Conservation (phyloP, 192 early-diverging fungal species). For the Irineochytrium annulatum region DNA sequence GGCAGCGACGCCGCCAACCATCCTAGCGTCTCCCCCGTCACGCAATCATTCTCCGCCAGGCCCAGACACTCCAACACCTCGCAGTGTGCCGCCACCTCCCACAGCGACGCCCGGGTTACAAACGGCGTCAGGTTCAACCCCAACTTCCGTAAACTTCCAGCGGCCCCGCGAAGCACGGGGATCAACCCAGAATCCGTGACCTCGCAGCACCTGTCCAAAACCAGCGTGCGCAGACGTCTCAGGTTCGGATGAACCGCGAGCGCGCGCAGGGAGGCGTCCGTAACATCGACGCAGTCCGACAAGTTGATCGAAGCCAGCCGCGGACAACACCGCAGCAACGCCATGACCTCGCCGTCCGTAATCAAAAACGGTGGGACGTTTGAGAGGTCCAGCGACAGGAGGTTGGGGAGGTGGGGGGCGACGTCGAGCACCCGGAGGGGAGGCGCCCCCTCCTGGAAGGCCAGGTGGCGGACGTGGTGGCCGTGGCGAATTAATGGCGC, state of each 20-base stretch:
- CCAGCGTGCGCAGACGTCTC: not conserved
- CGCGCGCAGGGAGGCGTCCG: not conserved
- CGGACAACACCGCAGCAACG: not conserved
- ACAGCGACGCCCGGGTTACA: not conserved
- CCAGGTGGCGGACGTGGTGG: not conserved
- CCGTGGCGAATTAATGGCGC: not conserved
- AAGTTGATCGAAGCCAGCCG: not conserved
- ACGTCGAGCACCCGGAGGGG: too few species aligned
- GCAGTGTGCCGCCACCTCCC: slow-evolving; percentile 4
- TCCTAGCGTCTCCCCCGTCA: not conserved
- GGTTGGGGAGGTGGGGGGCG: not conserved
- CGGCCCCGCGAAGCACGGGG: slow-evolving; percentile 3
- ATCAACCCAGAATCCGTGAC: slow-evolving; percentile 11
- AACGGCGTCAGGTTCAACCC: slow-evolving; percentile 9
- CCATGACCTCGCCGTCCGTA: not conserved
- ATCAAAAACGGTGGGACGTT: slow-evolving; percentile 9
- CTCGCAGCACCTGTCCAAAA: slow-evolving; percentile 19
- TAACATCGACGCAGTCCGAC: slow-evolving; percentile 13
- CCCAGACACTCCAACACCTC: slow-evolving; percentile 5
- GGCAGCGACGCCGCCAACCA: slow-evolving; percentile 2
- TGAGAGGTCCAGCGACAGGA: slow-evolving; percentile 4
- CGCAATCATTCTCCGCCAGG: slow-evolving; percentile 8
- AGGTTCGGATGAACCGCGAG: not conserved
- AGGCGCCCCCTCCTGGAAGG: not conserved
- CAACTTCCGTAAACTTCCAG: not conserved